Base-by-base conservation (phyloP, 108 stramenopile species). In the Chaetoceros muelleri region DNA sequence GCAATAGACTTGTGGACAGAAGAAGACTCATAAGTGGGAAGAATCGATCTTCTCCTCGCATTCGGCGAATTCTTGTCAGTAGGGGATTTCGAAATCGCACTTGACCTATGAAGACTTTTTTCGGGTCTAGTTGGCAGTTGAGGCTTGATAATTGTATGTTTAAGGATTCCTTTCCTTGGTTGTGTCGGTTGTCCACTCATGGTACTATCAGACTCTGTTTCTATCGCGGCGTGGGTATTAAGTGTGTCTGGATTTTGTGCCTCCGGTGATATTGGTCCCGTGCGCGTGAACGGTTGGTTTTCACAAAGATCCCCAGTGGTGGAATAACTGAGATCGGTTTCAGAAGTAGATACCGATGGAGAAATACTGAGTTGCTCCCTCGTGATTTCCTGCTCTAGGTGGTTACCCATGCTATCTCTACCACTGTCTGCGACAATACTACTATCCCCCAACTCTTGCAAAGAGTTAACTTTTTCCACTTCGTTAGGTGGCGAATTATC, bases 401-500 rank as follows among this genome's bases (percentile, higher is more conserved):
- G 29, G 18, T 49, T 49, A 45, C 48, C 48, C n/a, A 7, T 23
- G 7, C 13, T 7, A 17, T 23, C 48, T 3, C 13, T 3, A 49
- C 3, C 13, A 23, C 19, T 19, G 3, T 20, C 53, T 26, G 27
- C 8, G 2, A 18, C 18, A 16, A 10, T 1, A 22, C 22, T 30
- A 20, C 60, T 24, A 5, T 3, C 46, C 16, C 51, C 40, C 44
- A 65, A 61, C 2, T 69, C 44, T 65, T 71, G 49, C 5, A 72
- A 46, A 49, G 77, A 53, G 31, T 75, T 59, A 19, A 79, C 60
- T 19, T 72, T 30, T 1, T 77, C 81, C 21, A 78, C 20, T 2
- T 76, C 69, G n/a, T 72, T 72, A 30, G 65, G 64, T 30, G 73
- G 67, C 18, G 70, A 69, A 28, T 63, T 67, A 13, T 71, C 62